Evolutionary conservation across 2,329 filamentous ascomycete genomes (phyloP).

Genomic region (Arthrinium puccinioides): DNA sequence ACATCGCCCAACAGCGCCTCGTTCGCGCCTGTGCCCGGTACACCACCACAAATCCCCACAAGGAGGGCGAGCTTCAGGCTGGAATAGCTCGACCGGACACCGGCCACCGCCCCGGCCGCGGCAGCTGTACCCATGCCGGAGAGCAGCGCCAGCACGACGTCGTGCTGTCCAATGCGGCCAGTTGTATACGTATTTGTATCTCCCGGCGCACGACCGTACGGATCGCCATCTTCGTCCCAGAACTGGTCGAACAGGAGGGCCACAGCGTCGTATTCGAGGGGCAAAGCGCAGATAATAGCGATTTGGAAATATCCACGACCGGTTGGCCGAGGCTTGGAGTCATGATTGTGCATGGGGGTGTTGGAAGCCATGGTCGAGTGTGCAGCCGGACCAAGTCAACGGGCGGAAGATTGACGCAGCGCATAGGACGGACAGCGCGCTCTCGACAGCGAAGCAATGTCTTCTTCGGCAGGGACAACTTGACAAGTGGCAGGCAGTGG

Average conservation of each 20-base stretch:
- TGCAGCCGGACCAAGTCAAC: too few species aligned
- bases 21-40: conserved; percentile 5
- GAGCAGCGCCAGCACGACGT: conserved; percentile 9
- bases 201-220: conserved; percentile 1
- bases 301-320: conserved; percentile 10
- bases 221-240: conserved; percentile 13
- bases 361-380: too few species aligned
- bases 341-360: too few species aligned
- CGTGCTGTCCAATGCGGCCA: conserved; percentile 9
- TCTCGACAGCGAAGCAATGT: too few species aligned
- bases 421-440: too few species aligned
- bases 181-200: conserved; percentile 10
- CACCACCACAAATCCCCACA: conserved; percentile 16
- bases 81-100: conserved; percentile 6
- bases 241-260: conserved; percentile 18
- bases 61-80: conserved; percentile 13
- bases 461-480: too few species aligned
- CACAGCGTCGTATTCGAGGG: conserved; percentile 22
- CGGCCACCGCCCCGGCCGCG: conserved; percentile 3
- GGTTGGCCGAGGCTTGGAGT: not conserved
- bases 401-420: too few species aligned
- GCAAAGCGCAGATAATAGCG: conserved; percentile 27
- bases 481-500: too few species aligned
- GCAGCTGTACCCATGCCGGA: conserved; percentile 2
- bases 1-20: conserved; percentile 17